Evolutionary conservation across 1,284 basidiomycete species (phyloP), one percentile per base, ranked within the genome.

Genomic region (Moesziomyces antarcticus): DNA sequence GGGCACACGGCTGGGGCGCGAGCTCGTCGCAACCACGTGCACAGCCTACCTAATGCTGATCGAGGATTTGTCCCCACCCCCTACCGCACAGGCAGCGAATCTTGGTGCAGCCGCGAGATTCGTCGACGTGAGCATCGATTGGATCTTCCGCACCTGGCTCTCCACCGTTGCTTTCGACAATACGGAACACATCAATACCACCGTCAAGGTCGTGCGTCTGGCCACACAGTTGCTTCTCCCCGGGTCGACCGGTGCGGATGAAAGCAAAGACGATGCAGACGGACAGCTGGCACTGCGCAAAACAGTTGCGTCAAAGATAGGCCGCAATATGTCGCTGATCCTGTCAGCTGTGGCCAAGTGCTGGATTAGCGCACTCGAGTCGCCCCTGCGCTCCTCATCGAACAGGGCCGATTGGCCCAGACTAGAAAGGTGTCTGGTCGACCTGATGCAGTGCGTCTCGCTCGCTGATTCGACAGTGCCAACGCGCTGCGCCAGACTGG

Each of bases 81-180:
- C 24, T 3, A 13, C 20, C 11, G 6, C 27, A 24, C 14, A 27
- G 1, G 8, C 16, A 7, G 43, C 18, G 7, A 40, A 8, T 10
- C 13, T 63, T 3, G 59, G 60, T 5, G 56, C 43, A 1, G 43
- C 46, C 24, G 51, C 56, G 8, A 47, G 66, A 5, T 69, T 69
- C 37, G 13, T 59, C 37, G 60, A 69, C 22, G 66, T 69, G 1
- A 47, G 51, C 16, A 16, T 69, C 20, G 66, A 69, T 41, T 69
- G 59, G 59, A 52, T 63, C 33, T 63, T 56, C 27, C 52, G 66
- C 13, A 63, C 44, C 22, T 63, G 59, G 59, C 13, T 63, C 0
- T 44, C 48, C 14, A 54, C 50, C 16, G 43, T 63, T 16, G 41
- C 47, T 3, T 69, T 69, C 16, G 50, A 54, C 3, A 44, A 58